These are phyloP conservation scores for Ophiocordyceps polyrhachis-furcata DNA, from an alignment of 2,329 filamentous ascomycete species.

Conservation along the genomic window DNA sequence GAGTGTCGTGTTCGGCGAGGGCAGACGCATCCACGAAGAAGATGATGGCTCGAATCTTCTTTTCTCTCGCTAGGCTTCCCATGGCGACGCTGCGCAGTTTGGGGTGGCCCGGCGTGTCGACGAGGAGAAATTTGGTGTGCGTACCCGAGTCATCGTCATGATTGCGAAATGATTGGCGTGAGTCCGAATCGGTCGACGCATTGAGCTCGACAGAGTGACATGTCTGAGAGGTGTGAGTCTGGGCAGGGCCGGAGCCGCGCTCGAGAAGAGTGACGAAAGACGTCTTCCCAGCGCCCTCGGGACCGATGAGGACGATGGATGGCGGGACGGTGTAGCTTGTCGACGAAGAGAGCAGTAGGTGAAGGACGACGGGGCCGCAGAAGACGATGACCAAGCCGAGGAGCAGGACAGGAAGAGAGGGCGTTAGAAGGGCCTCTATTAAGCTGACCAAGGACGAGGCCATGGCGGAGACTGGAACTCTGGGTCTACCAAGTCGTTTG, in stretches of 20 bases:
- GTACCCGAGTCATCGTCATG: conserved; percentile 34
- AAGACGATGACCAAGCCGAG: conserved; percentile 54
- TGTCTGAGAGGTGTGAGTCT: conserved; percentile 37
- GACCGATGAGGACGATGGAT: conserved; percentile 64
- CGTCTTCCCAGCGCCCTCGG: conserved; percentile 72
- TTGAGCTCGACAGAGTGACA: conserved; percentile 35
- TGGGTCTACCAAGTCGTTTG: too few species aligned
- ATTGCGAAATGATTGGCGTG: conserved; percentile 28
- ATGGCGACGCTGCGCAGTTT: conserved; percentile 66
- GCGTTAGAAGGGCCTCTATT: conserved; percentile 36
- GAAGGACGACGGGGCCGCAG: conserved; percentile 57
- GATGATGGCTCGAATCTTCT: conserved; percentile 51
- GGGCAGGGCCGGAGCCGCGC: conserved; percentile 25
- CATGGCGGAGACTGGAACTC: neutral
- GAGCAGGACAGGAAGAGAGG: conserved; percentile 42
- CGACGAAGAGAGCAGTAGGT: conserved; percentile 51
- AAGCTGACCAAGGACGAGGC: conserved; percentile 16
- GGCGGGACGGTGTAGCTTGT: conserved; percentile 49
- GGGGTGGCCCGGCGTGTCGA: conserved; percentile 88
- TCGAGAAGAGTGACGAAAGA: conserved; percentile 60
- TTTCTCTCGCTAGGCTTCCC: conserved; percentile 22
- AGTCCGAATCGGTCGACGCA: conserved; percentile 26
- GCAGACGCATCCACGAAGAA: conserved; percentile 78
- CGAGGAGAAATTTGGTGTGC: conserved; percentile 53
- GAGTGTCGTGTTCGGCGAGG: conserved; percentile 35